Evolutionary conservation across 108 stramenopile species (phyloP).

Genomic region (Licmophora abbreviata): DNA sequence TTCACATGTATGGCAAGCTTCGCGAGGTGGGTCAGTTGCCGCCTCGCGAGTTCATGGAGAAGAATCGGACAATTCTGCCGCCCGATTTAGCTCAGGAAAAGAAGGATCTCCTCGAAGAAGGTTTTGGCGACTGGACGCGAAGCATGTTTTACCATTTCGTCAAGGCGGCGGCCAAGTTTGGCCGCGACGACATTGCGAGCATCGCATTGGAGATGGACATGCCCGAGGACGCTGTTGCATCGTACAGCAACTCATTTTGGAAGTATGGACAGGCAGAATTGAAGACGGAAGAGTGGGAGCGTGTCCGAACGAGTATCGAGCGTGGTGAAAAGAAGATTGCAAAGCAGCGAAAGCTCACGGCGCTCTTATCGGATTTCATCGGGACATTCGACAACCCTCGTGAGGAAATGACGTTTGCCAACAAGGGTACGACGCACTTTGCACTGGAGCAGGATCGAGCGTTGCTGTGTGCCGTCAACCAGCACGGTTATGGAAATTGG

Average conservation of each 20-base stretch:
- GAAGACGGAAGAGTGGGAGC: conserved; percentile 76
- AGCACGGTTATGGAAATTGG: conserved; percentile 86
- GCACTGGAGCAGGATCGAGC: conserved; percentile 83
- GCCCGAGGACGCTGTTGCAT: conserved; percentile 65
- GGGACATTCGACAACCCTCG: conserved; percentile 72
- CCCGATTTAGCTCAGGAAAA: conserved; percentile 77
- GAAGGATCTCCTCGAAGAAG: conserved; percentile 79
- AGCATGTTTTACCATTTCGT: conserved; percentile 89
- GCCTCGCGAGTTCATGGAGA: conserved; percentile 44
- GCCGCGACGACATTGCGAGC: conserved; percentile 73
- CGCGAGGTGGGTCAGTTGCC: conserved; percentile 69
- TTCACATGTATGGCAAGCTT: conserved; percentile 68
- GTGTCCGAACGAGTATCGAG: conserved; percentile 62
- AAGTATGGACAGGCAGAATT: conserved; percentile 65
- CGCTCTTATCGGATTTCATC: conserved; percentile 66
- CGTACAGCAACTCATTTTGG: conserved; percentile 89
- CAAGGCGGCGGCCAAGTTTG: conserved; percentile 85
- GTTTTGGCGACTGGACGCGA: conserved; percentile 89
- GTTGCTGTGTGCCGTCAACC: conserved; percentile 74
- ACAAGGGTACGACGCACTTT: conserved; percentile 84
- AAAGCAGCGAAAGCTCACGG: conserved; percentile 60
- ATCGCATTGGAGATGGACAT: conserved; percentile 86
- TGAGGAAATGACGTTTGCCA: conserved; percentile 82
- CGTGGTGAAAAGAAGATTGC: conserved; percentile 79
- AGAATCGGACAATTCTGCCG: conserved; percentile 47